These are phyloP conservation scores for Elongisporangium anandrum DNA, from an alignment of 352 stramenopile species.

Conservation along the genomic window DNA sequence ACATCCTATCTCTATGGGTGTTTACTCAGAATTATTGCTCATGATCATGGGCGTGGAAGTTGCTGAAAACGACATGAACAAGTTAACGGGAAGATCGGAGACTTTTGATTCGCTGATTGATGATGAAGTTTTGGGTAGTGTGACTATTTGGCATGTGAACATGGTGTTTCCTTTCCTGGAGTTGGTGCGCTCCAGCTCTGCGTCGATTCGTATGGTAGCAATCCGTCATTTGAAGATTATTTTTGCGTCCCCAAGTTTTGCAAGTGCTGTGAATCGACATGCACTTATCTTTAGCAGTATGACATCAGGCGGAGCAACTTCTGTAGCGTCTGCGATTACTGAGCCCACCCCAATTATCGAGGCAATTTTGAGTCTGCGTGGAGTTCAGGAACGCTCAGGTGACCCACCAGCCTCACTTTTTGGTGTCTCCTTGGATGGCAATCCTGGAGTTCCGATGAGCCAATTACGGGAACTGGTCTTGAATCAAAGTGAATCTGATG, in stretches of 20 bases:
- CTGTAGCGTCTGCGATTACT: constrained; percentile 71
- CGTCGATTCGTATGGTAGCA: constrained; percentile 57
- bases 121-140: constrained; percentile 39
- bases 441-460: constrained; percentile 49
- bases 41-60: constrained; percentile 74
- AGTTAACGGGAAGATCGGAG: constrained; percentile 39
- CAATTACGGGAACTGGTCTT: constrained; percentile 63
- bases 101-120: constrained; percentile 48
- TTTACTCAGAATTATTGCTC: constrained; percentile 77
- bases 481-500: constrained; percentile 48
- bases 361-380: constrained; percentile 66
- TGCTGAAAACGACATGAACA: constrained; percentile 46
- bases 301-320: constrained; percentile 51
- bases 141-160: constrained; percentile 61
- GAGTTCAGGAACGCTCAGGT: constrained; percentile 20
- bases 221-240: constrained; percentile 64
- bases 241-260: constrained; percentile 49
- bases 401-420: constrained; percentile 35
- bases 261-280: constrained; percentile 72
- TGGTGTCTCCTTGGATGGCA: constrained; percentile 45
- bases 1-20: constrained; percentile 65
- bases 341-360: constrained; percentile 79
- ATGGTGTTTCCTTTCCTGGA: constrained; percentile 67
- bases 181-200: constrained; percentile 44
- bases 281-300: constrained; percentile 80